These are phyloP conservation scores for Leccinum fibrillosum DNA, from an alignment of 768 basidiomycete species.

Conservation along the genomic window DNA sequence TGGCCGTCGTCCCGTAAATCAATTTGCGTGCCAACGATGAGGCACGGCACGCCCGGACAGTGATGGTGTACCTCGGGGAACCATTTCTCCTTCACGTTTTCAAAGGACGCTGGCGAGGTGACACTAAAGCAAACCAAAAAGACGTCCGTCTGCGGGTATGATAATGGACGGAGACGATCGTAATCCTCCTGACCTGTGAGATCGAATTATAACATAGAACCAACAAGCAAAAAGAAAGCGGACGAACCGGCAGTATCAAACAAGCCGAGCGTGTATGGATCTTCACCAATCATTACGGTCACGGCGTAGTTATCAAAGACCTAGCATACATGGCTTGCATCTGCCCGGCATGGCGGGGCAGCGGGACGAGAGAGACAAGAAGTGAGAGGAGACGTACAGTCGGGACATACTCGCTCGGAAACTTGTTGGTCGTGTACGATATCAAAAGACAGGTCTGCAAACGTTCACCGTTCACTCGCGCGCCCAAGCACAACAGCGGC, in stretches of 20 bases:
- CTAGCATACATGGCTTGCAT: conserved; percentile 37
- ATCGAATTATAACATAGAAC: conserved; percentile 11
- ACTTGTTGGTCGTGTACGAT: conserved; percentile 97
- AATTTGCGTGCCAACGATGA: conserved; percentile 98
- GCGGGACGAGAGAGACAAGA: background rate
- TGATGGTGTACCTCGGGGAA: conserved; percentile 99
- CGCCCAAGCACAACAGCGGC: background rate
- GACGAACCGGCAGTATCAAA: conserved; percentile 97
- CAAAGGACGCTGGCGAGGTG: conserved; percentile 96
- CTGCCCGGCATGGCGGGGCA: conserved; percentile 11
- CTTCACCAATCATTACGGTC: conserved; percentile 99
- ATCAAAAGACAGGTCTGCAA: conserved; percentile 90
- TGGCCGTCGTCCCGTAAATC: conserved; percentile 92
- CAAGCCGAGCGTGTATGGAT: conserved; percentile 96
- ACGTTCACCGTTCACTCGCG: conserved; percentile 3
- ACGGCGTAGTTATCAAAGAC: conserved; percentile 98
- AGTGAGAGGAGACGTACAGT: conserved; percentile 59
- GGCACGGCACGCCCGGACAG: conserved; percentile 98
- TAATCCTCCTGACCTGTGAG: conserved; percentile 96
- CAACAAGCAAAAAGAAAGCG: conserved; percentile 3
- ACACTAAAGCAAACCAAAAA: conserved; percentile 99
- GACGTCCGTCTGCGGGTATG: conserved; percentile 99
- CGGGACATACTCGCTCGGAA: conserved; percentile 98
- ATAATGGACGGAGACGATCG: conserved; percentile 96
- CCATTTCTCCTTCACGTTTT: conserved; percentile 99